Evolutionary conservation across 2,329 filamentous ascomycete species (phyloP), one percentile per base, ranked within the genome.

Genomic region (Phialophora macrospora): DNA sequence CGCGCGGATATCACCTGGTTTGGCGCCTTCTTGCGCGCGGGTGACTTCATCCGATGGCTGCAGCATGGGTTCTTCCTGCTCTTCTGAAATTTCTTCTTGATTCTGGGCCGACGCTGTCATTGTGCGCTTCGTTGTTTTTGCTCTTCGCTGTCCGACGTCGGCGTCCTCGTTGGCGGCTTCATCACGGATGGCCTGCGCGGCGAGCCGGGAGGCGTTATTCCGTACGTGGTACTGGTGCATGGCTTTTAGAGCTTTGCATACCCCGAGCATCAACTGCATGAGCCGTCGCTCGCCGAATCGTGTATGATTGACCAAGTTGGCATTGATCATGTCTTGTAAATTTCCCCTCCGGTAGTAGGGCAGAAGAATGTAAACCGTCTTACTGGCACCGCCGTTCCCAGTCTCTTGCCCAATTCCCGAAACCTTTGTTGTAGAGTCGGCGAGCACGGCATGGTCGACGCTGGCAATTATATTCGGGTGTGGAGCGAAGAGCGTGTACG

Each of bases 301-400:
- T 44, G 91, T 91, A 77, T 96, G 92, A 78, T 98, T 98, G 78
- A 99, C 94, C 62, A 98, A 83, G 79, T 99, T 99, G 70, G 95
- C 94, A 78, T 99, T 99, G 83, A 99, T 98, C 76, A 96, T 90
- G 80, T 99, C 95, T 80, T 99, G 95, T 44, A 99, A 84, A 78
- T 99, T 99, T 14, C 95, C 95, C 71, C 94, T 85, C 73, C 93
- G 85, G 81, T 97, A 99, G 82, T 98, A 99, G 12, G 95, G 95
- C 22, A 99, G 84, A 51, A 99, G 83, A 68, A 99, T 95, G 78
- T 99, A 99, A 60, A 98, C 95, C 0, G 94, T 98, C 82, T 98
- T 98, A 68, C 89, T 87, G 55, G 87, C 86, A 0, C 88, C 83
- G 70, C 88, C 86, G 57, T 81, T 83, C 72, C 84, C 80, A 3